A percentile compares a stretch with the other conserved stretches of the same genome.
These are phyloP conservation scores for Priceomyces medius DNA, from an alignment of 805 yeast species.

Conservation along the genomic window DNA sequence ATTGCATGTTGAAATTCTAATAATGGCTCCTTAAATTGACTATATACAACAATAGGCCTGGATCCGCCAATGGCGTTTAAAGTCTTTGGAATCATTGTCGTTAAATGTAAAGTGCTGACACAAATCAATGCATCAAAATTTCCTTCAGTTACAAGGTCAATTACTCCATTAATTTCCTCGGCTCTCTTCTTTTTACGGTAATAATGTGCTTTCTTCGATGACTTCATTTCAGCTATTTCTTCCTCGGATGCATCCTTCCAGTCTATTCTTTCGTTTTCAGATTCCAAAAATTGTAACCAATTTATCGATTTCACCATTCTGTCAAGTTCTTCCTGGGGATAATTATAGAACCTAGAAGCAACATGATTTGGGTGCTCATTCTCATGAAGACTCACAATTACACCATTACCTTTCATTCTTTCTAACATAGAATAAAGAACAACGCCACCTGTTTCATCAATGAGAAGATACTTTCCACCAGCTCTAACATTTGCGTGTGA, in stretches of 20 bases:
- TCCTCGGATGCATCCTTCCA: conserved; percentile 49
- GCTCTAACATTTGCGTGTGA: conserved; percentile 81
- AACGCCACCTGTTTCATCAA: conserved; percentile 96
- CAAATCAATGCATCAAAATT: conserved; percentile 75
- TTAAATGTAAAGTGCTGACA: conserved; percentile 69
- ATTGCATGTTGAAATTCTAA: conserved; percentile 72
- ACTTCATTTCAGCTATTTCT: conserved; percentile 54
- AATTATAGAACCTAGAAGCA: conserved; percentile 65
- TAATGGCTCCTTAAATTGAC: conserved; percentile 76
- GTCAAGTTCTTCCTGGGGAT: conserved; percentile 49
- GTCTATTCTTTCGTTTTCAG: conserved; percentile 56
- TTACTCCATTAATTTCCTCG: conserved; percentile 45
- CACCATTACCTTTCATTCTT: conserved; percentile 78
- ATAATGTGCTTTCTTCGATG: conserved; percentile 64
- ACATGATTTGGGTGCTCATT: conserved; percentile 88
- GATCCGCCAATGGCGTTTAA: conserved; percentile 76
- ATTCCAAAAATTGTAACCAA: conserved; percentile 78
- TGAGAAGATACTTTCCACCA: conserved; percentile 82
- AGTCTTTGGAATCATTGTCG: conserved; percentile 60
- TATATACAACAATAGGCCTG: conserved; percentile 79
- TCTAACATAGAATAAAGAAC: conserved; percentile 82
- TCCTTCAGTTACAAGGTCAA: conserved; percentile 49
- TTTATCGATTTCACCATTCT: conserved; percentile 67
- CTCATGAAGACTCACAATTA: conserved; percentile 77
- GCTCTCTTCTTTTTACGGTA: conserved; percentile 62